Percentiles rank a stretch among this genome's conserved stretches.
phyloP scores from a whole-genome alignment of 1,284 basidiomycete genomes.

The Naganishia albida region DNA sequence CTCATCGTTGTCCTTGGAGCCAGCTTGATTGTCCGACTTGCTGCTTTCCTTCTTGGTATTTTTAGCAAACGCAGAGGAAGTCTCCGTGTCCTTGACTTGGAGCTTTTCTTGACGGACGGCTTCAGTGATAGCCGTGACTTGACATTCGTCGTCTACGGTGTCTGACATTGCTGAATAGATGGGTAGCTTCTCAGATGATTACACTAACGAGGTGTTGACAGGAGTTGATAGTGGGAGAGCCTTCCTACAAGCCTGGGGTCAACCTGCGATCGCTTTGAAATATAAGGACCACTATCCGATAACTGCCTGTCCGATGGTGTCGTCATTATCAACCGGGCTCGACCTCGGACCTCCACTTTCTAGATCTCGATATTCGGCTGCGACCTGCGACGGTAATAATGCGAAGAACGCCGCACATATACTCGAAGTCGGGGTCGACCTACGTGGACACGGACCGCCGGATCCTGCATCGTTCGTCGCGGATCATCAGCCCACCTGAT shows the following conservation, averaged over 20 bases:
- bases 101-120: neutral
- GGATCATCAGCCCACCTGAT: too few species aligned
- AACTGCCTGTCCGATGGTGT: neutral
- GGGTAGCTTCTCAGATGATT: neutral
- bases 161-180: conserved; percentile 7
- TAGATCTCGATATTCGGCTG: neutral
- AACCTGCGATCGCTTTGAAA: too few species aligned
- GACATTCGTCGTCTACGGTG: conserved; percentile 10
- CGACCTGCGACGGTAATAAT: too few species aligned
- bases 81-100: neutral
- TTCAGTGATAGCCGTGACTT: neutral
- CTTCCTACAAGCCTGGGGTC: too few species aligned
- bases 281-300: neutral
- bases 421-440: too few species aligned
- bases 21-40: neutral
- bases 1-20: neutral
- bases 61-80: conserved; percentile 1
- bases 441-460: too few species aligned
- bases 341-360: conserved; percentile 12
- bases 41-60: neutral
- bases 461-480: too few species aligned
- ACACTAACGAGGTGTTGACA: neutral
- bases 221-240: neutral
- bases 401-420: too few species aligned
- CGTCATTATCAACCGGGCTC: conserved; percentile 11